Conservation (phyloP, 2,329 filamentous ascomycete genomes). For the Paecilomyces variotii region DNA sequence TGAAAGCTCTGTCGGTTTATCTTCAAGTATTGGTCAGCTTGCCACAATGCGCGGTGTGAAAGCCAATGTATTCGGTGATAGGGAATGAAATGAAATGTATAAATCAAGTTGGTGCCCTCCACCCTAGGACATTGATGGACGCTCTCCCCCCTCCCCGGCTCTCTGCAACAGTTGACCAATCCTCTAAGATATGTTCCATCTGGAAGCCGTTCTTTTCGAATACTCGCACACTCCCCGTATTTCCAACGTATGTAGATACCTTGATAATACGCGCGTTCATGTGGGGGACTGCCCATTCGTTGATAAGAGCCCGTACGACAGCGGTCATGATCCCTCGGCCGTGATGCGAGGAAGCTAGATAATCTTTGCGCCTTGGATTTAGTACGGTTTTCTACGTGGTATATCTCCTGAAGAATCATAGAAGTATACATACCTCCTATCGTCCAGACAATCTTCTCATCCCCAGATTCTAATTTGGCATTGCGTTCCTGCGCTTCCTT, state of each 20-base stretch:
- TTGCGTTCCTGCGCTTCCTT: slow-evolving; percentile 11
- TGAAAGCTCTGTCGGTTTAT: no score
- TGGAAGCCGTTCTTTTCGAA: slow-evolving; percentile 22
- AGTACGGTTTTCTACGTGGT: slow-evolving; percentile 3
- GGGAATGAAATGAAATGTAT: not conserved
- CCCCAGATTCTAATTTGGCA: slow-evolving; percentile 11
- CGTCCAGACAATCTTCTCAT: slow-evolving; percentile 17
- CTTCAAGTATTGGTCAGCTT: no score
- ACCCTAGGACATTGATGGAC: slow-evolving; percentile 13
- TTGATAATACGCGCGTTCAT: slow-evolving; percentile 18
- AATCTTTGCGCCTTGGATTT: slow-evolving; percentile 9
- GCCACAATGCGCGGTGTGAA: not conserved
- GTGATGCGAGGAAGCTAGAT: slow-evolving; percentile 17
- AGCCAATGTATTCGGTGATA: not conserved
- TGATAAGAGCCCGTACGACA: slow-evolving; percentile 13
- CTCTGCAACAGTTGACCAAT: slow-evolving; percentile 9
- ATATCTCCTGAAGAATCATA: not conserved
- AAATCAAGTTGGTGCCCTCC: not conserved
- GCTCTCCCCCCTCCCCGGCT: slow-evolving; percentile 11
- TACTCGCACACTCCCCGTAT: slow-evolving; percentile 17
- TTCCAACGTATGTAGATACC: slow-evolving; percentile 14
- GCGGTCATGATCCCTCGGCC: slow-evolving; percentile 22
- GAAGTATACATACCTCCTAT: slow-evolving; percentile 13
- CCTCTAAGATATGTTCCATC: slow-evolving; percentile 9
- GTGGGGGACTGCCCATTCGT: slow-evolving; percentile 18